Evolutionary conservation across 306 rosid genomes (phyloP).

Genomic region (Castanea sativa): DNA sequence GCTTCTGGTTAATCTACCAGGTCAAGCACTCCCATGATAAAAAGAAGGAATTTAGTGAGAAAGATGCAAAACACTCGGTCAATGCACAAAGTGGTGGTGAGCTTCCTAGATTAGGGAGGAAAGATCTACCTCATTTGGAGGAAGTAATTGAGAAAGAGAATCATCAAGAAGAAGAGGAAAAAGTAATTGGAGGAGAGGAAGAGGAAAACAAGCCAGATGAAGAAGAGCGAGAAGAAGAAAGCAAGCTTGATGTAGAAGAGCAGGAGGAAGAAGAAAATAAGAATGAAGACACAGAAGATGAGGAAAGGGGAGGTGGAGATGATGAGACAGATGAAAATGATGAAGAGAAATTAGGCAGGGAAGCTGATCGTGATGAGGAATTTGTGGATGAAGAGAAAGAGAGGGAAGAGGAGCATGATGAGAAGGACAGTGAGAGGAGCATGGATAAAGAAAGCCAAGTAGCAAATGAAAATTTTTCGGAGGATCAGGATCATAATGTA

Average conservation of each 20-base stretch:
- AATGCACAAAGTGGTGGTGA: conserved; percentile 32
- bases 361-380: conserved; percentile 51
- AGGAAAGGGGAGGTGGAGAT: conserved; percentile 59
- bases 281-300: conserved; percentile 54
- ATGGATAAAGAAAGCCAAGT: conserved; percentile 43
- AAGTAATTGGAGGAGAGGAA: conserved; percentile 51
- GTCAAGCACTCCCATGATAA: conserved; percentile 91
- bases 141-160: conserved; percentile 37
- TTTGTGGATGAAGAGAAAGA: conserved; percentile 61
- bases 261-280: conserved; percentile 58
- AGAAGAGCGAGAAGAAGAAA: conserved; percentile 42
- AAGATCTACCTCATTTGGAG: conserved; percentile 52
- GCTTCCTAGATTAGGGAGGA: conserved; percentile 69
- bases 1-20: conserved; percentile 94
- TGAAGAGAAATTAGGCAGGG: conserved; percentile 56
- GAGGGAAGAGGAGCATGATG: conserved; percentile 47
- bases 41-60: conserved; percentile 62
- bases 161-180: conserved; percentile 77
- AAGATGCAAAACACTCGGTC: conserved; percentile 31
- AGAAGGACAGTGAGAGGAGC: conserved; percentile 32
- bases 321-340: conserved; percentile 79
- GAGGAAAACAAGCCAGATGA: conserved; percentile 45
- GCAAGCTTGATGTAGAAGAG: conserved; percentile 38
- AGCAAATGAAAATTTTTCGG: conserved; percentile 41
- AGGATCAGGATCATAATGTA: conserved; percentile 36